phyloP scores from a whole-genome alignment of 2,329 filamentous ascomycete genomes.

The Dactylellina leptospora region DNA sequence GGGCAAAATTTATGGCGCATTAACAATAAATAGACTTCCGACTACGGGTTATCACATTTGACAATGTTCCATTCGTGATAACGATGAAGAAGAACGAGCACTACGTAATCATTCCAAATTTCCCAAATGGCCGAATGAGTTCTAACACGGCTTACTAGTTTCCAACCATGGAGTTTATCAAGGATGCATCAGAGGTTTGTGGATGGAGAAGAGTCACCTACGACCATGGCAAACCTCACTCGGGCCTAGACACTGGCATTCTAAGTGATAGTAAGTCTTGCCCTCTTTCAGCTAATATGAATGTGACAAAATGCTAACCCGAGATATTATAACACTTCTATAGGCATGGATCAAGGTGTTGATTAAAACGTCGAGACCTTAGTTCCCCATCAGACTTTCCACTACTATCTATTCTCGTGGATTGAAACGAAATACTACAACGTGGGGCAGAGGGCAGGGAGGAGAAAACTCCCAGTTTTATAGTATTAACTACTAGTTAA shows the following conservation, averaged over 20 bases:
- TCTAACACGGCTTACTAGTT: constrained; percentile 65
- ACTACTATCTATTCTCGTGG: too few species aligned
- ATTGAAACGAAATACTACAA: too few species aligned
- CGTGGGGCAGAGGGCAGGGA: too few species aligned
- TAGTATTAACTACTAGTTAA: too few species aligned
- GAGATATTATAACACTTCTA: not conserved
- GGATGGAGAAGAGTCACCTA: constrained; percentile 73
- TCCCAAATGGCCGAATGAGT: too few species aligned
- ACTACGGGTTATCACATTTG: constrained; percentile 95
- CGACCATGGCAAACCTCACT: constrained; percentile 64
- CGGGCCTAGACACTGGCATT: constrained; percentile 53
- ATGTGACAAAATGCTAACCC: not conserved
- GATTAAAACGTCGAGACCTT: too few species aligned
- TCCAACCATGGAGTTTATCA: constrained; percentile 75
- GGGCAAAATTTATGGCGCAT: too few species aligned
- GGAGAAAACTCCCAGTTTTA: too few species aligned
- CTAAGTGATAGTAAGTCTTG: constrained; percentile 37
- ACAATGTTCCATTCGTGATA: constrained; percentile 98
- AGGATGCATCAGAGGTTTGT: constrained; percentile 68
- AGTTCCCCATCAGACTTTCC: too few species aligned
- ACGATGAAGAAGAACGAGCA: constrained; percentile 99
- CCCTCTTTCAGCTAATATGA: not conserved
- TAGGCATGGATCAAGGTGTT: constrained; percentile 49
- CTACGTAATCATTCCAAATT: constrained; percentile 67
- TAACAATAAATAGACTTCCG: constrained; percentile 75